Evolutionary conservation across 2,329 filamentous ascomycete genomes (phyloP), one percentile per base, ranked within the genome.

Genomic region (Diaporthe nobilis): DNA sequence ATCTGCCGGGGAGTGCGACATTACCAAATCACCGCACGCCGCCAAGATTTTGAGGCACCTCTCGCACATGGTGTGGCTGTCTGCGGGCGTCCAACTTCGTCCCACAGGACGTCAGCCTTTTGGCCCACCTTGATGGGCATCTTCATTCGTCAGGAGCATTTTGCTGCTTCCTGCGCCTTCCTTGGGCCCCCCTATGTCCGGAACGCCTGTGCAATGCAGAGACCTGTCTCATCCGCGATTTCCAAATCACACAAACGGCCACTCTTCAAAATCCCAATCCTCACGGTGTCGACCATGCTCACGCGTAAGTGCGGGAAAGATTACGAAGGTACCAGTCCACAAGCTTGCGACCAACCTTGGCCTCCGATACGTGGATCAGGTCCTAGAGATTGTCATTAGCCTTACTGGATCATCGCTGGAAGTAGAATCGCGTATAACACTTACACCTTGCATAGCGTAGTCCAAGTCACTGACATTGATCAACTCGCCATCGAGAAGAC

Each of bases 301-400:
- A 87, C 78, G 94, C 98, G 89, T 99, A 99, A 76, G 96, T 97
- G 85, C 97, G 93, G 77, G 96, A 94, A 82, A 99, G 89, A 89
- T 99, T 99, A 84, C 97, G 93, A 84, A 99, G 91, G 86, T 99
- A 99, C 97, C 97, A 99, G 87, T 99, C 97, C 79, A 99, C 96
- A 82, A 99, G 89, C 88, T 97, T 97, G 82, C 97, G 92, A 83
- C 97, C 97, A 77, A 98, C 95, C 93, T 99, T 99, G 80, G 96
- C 96, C 88, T 99, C 97, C 76, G 96, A 98, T 81, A 99, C 97
- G 87, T 99, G 97, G 85, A 99, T 99, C 82, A 99, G 88, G 84
- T 99, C 96, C 94, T 95, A 80, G 17, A 71, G 34, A 25, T 72
- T 47, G 68, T 61, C 49, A 79, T 84, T 78, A 84, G 79, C 76